Conservation (phyloP, 108 stramenopile genomes). For the Cyclotella choctawhatcheeana region DNA sequence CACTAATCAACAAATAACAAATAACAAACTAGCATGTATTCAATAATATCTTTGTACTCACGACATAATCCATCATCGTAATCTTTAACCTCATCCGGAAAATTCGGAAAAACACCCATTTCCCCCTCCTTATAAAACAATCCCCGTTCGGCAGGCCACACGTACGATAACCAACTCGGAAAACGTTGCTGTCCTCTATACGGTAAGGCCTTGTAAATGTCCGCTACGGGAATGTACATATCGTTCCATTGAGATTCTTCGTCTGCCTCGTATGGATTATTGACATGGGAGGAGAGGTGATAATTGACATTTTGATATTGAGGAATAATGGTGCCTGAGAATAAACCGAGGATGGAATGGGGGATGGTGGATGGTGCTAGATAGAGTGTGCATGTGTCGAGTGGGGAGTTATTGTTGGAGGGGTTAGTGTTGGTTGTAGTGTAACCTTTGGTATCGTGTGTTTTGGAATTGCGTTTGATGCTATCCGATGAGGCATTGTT, state of each 20-base stretch:
- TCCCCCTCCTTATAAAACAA: constrained; percentile 11
- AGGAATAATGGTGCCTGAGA: constrained; percentile 33
- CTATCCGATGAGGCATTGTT: not conserved
- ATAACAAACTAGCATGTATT: no score
- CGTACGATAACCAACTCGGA: constrained; percentile 54
- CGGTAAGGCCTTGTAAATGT: constrained; percentile 54
- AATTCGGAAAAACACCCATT: constrained; percentile 16
- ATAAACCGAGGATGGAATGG: constrained; percentile 43
- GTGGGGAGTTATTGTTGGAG: not conserved
- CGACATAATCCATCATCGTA: constrained; percentile 35
- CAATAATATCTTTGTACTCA: no score
- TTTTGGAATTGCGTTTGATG: not conserved
- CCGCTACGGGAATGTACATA: constrained; percentile 54
- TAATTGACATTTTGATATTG: constrained; percentile 14
- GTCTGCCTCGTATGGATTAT: constrained; percentile 6
- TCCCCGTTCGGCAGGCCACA: constrained; percentile 41
- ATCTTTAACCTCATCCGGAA: constrained; percentile 10
- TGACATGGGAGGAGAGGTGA: constrained; percentile 24
- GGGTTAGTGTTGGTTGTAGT: not conserved
- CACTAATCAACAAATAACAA: not conserved
- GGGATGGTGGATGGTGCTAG: constrained; percentile 52
- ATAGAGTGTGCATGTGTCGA: constrained; percentile 39
- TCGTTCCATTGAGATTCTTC: constrained; percentile 48
- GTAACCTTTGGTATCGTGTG: constrained; percentile 2
- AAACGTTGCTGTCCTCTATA: constrained; percentile 56